Percentiles rank a stretch among this genome's conserved stretches.
These are phyloP conservation scores for Epichloe gansuensis DNA, from an alignment of 2,329 filamentous ascomycete species.

Conservation along the genomic window DNA sequence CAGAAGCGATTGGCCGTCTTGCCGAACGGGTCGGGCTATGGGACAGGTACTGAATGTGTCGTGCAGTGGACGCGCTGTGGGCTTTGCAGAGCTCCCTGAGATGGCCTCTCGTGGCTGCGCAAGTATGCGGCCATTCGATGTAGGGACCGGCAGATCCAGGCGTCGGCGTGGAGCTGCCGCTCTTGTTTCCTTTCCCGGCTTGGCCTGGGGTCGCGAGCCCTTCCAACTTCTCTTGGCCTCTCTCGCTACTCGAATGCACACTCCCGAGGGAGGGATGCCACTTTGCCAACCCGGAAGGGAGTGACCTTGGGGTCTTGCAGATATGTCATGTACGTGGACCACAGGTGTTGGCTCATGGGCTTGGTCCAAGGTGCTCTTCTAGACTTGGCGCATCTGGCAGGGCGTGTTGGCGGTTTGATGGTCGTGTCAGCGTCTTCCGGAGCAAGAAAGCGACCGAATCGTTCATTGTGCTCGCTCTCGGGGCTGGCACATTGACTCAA, in stretches of 20 bases:
- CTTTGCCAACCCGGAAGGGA: conserved; percentile 50
- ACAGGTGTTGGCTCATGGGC: conserved; percentile 53
- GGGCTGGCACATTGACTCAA: conserved; percentile 39
- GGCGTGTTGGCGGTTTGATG: conserved; percentile 12
- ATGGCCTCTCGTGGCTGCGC: conserved; percentile 48
- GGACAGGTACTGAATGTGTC: conserved; percentile 34
- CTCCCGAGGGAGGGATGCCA: conserved; percentile 51
- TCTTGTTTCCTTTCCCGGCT: conserved; percentile 26
- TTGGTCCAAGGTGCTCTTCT: conserved; percentile 51
- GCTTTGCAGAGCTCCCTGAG: conserved; percentile 50
- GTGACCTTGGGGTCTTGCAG: conserved; percentile 56
- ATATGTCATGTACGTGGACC: conserved; percentile 53
- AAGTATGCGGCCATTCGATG: conserved; percentile 52
- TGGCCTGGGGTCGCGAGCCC: conserved; percentile 35
- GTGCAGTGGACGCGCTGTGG: conserved; percentile 34
- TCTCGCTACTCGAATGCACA: conserved; percentile 52
- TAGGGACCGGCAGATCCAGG: conserved; percentile 34
- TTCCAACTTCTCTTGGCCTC: conserved; percentile 57
- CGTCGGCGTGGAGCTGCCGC: conserved; percentile 45
- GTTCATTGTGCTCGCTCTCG: conserved; percentile 22
- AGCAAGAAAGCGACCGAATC: conserved; percentile 14
- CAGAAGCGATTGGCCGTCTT: conserved; percentile 36
- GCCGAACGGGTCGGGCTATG: conserved; percentile 43
- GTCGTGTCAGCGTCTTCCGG: conserved; percentile 21
- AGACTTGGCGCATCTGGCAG: conserved; percentile 16